phyloP scores from a whole-genome alignment of 192 early-diverging fungal species.

The Backusella sp. region DNA sequence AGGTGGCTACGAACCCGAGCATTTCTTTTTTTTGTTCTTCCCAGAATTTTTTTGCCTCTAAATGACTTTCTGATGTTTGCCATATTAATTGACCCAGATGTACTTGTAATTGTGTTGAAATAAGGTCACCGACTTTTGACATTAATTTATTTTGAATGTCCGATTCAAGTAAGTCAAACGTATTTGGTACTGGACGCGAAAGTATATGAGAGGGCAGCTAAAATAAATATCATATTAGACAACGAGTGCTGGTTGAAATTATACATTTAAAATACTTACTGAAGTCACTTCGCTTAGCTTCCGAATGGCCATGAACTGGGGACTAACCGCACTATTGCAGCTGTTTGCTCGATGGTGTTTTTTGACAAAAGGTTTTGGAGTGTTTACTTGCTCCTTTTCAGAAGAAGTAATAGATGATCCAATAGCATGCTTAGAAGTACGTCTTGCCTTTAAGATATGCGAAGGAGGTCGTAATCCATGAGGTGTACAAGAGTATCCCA shows the following conservation, averaged over 20 bases:
- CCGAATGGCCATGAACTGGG: constrained; percentile 20
- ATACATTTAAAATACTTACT: not conserved
- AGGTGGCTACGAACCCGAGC: not conserved
- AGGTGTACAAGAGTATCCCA: not conserved
- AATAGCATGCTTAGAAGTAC: not conserved
- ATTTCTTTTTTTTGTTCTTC: constrained; percentile 19
- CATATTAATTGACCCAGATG: constrained; percentile 19
- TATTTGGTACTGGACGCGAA: not conserved
- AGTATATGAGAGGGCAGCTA: constrained; percentile 7
- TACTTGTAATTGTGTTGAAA: constrained; percentile 16
- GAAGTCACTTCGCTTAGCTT: constrained; percentile 20
- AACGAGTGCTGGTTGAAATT: not conserved
- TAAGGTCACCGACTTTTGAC: constrained; percentile 5
- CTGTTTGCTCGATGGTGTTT: not conserved
- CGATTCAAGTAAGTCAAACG: not conserved
- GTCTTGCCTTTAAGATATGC: constrained; percentile 7
- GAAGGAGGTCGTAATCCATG: constrained; percentile 19
- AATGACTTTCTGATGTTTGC: constrained; percentile 17
- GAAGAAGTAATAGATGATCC: not conserved
- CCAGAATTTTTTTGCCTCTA: constrained; percentile 19
- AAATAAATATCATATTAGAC: not conserved
- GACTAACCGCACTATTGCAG: constrained; percentile 21
- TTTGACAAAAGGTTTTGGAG: not conserved
- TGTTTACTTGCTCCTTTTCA: not conserved
- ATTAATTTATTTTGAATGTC: constrained; percentile 15